A percentile compares a stretch with the other conserved stretches of the same genome.
Conservation (phyloP, 495 filamentous ascomycete genomes). For the Neurospora sp. region DNA sequence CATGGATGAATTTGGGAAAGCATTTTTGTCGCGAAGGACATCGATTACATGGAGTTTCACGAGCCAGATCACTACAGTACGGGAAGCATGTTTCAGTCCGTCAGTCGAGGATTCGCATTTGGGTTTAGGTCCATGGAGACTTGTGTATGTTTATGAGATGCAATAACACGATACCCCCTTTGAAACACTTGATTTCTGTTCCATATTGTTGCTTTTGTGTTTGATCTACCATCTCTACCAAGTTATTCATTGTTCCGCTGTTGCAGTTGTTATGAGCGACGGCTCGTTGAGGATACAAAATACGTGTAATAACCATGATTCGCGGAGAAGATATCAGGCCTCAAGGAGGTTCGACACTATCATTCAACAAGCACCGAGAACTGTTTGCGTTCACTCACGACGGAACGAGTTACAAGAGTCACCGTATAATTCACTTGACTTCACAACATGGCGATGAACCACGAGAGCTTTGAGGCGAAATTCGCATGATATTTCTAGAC, state of each 20-base stretch:
- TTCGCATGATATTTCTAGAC: not conserved
- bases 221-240: not conserved
- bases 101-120: not conserved
- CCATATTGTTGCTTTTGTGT: not conserved
- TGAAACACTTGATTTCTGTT: not conserved
- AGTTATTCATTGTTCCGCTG: not conserved
- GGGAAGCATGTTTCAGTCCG: not conserved
- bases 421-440: not conserved
- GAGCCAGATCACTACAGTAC: not conserved
- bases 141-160: not conserved
- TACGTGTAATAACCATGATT: not conserved
- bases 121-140: not conserved
- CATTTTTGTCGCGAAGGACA: not conserved
- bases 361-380: not conserved
- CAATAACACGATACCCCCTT: not conserved
- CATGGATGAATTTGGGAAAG: not conserved
- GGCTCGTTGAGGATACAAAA: not conserved
- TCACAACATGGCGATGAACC: not conserved
- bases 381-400: not conserved
- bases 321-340: not conserved
- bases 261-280: not conserved
- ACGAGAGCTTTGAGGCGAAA: not conserved
- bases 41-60: not conserved
- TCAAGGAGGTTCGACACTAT: not conserved
- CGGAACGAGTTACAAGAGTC: not conserved